Base-by-base conservation (phyloP, 768 basidiomycete species). In the Leucocoprinus birnbaumii region DNA sequence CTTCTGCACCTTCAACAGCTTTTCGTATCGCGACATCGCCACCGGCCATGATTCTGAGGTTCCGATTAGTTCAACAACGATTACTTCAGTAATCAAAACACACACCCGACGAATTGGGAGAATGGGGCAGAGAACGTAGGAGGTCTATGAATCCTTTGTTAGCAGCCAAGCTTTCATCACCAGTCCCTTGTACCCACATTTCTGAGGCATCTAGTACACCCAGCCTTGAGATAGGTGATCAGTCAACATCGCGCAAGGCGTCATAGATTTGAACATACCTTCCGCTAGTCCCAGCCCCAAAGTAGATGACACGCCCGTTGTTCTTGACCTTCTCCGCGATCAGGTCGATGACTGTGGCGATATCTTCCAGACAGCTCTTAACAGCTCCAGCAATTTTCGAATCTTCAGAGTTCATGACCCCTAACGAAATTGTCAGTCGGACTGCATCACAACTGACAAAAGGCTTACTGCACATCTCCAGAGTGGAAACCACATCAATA, bases 271-370 rank as follows among this genome's bases (percentile, higher is more conserved):
- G 31, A 25, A 58, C 56, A 27, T 41, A 69, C 71, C 70, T 64
- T 37, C 71, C 71, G 22, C 70, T 71, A 8, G 65, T 67, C n/a
- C 71, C 71, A 3, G 71, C 70, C 31, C 71, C 71, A 57, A 72
- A 66, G 53, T 71, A 71, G 22, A 73, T 40, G 19, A 73, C 57
- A 27, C 71, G 62, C 22, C 71, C 71, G 24, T 65, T 63, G 13
- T 62, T 48, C 44, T 54, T 56, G 31, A 70, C 61, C 16, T 68
- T 59, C 19, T 63, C 63, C 4, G 62, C 63, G 43, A 70, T 69
- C 3, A 59, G 52, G 56, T 71, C 70, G 24, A 73, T 67, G 10
- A 62, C 59, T 5, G 59, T 48, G 22, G 71, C 63, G 18, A 73
- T 68, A 27, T 58, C 61, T 1, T 63, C 65, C 2, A 68, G 57